Base-by-base conservation (phyloP, 768 basidiomycete species). In the Daedalea quercina region DNA sequence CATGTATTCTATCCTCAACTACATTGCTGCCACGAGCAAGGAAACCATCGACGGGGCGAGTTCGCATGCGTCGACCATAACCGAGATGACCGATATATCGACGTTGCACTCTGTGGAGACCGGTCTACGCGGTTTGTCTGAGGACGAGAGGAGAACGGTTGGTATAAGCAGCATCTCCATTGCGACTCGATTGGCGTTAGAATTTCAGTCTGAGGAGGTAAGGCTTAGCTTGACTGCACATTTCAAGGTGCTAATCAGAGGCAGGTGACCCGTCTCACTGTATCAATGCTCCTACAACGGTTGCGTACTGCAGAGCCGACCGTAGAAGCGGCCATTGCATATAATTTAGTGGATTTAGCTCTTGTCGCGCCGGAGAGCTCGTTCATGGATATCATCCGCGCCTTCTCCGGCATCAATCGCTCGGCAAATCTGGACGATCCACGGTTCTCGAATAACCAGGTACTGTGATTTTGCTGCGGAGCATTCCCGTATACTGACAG, bases 1-100 rank as follows among this genome's bases (percentile, higher is more conserved):
- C 59, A 87, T 97, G 84, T 97, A 98, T 67, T 96, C 95, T 3
- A 79, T 98, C 12, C 76, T 98, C 54, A 97, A 98, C 65, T 88
- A 90, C 66, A 86, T 97, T 54, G 83, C 90, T 1, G 83, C 88
- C 3, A 84, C 90, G 2, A 86, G 84, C 72, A 89, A 87, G 63
- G 88, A 89, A 44, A 78, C 81, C 31, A 76, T 76, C 33, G 86
- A 87, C 47, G 70, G 63, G 46, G 72, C 77, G 2, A 69, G 59
- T 31, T 74, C 69, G 35, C 67, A 75, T 9, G 73, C 78, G n/a
- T 53, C 53, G 37, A 43, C 57, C 19, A 52, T 63, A 11, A 46
- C 51, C 28, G 58, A 57, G 19, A 61, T 66, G 20, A 67, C 72
- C 24, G 81, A 85, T 54, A 72, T 76, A 40, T 64, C 74, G 17